These are phyloP conservation scores for Pisolithus tinctorius DNA, from an alignment of 768 basidiomycete species.

Conservation along the genomic window DNA sequence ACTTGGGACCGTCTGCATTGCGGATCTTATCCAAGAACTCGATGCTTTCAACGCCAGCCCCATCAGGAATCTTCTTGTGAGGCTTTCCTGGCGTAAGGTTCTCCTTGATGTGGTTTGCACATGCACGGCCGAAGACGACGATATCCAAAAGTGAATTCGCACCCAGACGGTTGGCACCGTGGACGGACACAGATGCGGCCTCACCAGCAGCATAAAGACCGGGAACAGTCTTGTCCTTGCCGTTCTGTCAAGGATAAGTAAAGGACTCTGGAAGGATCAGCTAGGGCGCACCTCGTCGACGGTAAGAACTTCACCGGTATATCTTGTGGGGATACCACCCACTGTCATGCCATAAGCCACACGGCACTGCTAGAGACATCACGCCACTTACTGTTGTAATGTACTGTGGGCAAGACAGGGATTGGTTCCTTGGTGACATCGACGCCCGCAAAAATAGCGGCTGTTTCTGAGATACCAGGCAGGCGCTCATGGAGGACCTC, in stretches of 20 bases:
- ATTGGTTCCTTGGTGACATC: slow-evolving; percentile 99
- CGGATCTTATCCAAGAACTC: slow-evolving; percentile 88
- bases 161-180: slow-evolving; percentile 98
- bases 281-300: slow-evolving; percentile 48
- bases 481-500: slow-evolving; percentile 94
- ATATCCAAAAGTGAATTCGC: slow-evolving; percentile 99
- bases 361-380: not conserved
- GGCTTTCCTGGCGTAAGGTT: slow-evolving; percentile 84
- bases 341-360: slow-evolving; percentile 39
- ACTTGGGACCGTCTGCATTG: slow-evolving; percentile 70
- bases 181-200: slow-evolving; percentile 97
- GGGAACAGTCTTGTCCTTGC: slow-evolving; percentile 91
- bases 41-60: slow-evolving; percentile 79
- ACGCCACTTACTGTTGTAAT: slow-evolving; percentile 84
- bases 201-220: slow-evolving; percentile 98
- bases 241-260: slow-evolving; percentile 38
- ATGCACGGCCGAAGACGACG: slow-evolving; percentile 99
- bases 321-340: slow-evolving; percentile 99
- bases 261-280: not conserved
- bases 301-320: slow-evolving; percentile 95
- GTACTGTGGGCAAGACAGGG: slow-evolving; percentile 95
- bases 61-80: slow-evolving; percentile 81
- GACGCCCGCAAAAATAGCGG: slow-evolving; percentile 96
- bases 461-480: slow-evolving; percentile 99
- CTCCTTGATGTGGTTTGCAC: slow-evolving; percentile 94